Base-by-base conservation (phyloP, 2,329 filamentous ascomycete genomes). In the Immersiporthe knoxdaviesiana region DNA sequence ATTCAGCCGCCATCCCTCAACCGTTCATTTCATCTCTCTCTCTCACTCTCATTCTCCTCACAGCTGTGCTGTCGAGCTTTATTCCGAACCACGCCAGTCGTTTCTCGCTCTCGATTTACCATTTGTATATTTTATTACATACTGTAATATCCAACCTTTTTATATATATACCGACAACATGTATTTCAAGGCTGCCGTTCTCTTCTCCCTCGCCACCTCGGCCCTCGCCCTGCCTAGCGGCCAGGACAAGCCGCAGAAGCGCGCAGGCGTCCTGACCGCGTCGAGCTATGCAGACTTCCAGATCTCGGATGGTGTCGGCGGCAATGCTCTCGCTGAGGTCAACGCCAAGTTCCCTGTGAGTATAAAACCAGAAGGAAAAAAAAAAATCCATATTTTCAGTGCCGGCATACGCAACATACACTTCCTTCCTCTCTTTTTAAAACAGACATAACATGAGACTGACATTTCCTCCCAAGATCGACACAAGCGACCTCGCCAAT, bases 281-380 rank as follows among this genome's bases (percentile, higher is more conserved):
- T 73, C 75, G 65, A 41, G 70, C 68, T 81, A 80, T 70, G 72
- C 77, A 52, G 72, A 80, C 44, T 86, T 87, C 76, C 82, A 83
- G 72, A 79, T 88, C 63, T 84, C 84, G 0, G 81, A 81, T 59
- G 85, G 86, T 2, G 77, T 81, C 12, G 84, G 81, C 30, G 85
- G 86, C 65, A 83, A 87, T 60, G 85, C 85, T 16, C 79, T 87
- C 27, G 81, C 78, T 1, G 85, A 88, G 76, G 85, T 85, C 66
- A 78, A 84, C 60, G 81, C 83, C 66, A 83, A 84, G 72, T 88
- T 88, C 74, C 84, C 85, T 0, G 85, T 85, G 77, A 61, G 79
- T 73, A 27, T 1, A 4, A n/a, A n/a, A 35, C 35, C 35, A 35
- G n/a, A n/a, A n/a, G n/a, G n/a, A n/a, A n/a, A n/a, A n/a, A n/a